Evolutionary conservation across 441 rosid genomes (phyloP).

Genomic region (Codiaeum variegatum): DNA sequence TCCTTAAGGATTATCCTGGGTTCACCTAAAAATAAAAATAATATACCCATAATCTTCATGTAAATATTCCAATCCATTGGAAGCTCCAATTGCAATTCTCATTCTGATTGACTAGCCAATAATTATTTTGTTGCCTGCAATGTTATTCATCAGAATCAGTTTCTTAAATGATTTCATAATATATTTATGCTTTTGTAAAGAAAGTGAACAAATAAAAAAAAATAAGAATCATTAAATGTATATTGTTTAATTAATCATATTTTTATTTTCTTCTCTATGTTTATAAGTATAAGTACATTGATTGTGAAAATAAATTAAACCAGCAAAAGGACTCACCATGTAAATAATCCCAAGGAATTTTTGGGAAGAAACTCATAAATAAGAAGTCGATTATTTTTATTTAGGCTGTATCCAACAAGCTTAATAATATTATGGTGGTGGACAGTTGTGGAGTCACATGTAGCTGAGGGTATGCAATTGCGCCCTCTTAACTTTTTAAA

Average conservation of each 20-base stretch:
- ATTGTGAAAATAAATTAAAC: no score
- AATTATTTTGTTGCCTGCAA: constrained; percentile 20
- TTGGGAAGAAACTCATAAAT: constrained; percentile 2
- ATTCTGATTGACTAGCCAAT: constrained; percentile 15
- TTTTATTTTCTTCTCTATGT: no score
- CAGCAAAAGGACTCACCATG: not conserved
- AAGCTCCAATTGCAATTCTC: constrained; percentile 11
- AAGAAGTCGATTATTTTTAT: not conserved
- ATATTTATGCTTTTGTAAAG: no score
- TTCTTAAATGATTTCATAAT: no score
- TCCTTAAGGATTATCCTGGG: not conserved
- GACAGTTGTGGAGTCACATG: no score
- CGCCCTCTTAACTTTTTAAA: no score
- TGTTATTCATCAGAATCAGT: not conserved
- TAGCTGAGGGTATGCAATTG: no score
- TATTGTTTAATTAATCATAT: no score
- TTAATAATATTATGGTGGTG: constrained; percentile 2
- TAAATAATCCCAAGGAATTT: not conserved
- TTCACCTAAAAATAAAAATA: not conserved
- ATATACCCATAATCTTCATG: constrained; percentile 10
- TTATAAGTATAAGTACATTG: no score
- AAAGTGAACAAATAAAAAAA: no score
- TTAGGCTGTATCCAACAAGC: not conserved
- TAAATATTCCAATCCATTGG: constrained; percentile 17
- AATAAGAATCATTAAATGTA: no score